Percentiles rank a stretch among this genome's conserved stretches.
Evolutionary conservation across 2,329 filamentous ascomycete genomes (phyloP).

Genomic region (Hortaea werneckii): DNA sequence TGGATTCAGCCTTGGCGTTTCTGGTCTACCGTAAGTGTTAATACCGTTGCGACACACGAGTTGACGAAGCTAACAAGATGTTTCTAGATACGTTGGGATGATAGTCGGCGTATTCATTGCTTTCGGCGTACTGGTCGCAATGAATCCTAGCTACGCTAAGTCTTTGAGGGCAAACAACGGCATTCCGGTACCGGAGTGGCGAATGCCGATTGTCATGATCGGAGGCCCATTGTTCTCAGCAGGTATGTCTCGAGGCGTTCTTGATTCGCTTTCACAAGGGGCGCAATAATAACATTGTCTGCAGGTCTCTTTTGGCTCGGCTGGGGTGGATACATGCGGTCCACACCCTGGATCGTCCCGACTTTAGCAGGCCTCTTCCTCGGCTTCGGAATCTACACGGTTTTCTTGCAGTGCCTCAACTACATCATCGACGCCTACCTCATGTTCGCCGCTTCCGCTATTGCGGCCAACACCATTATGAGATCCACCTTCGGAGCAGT

Average conservation of each 20-base stretch:
- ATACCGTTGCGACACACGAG: too few species aligned
- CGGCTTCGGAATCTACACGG: conserved; percentile 32
- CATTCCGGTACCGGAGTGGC: conserved; percentile 35
- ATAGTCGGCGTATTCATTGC: conserved; percentile 15
- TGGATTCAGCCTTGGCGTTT: conserved; percentile 56
- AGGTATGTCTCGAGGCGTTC: not conserved
- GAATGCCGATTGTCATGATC: conserved; percentile 38
- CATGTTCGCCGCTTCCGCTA: conserved; percentile 34
- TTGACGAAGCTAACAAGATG: too few species aligned
- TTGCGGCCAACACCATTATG: conserved; percentile 31
- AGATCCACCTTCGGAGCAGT: conserved; percentile 38
- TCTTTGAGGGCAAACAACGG: conserved; percentile 25
- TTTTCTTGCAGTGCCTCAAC: conserved; percentile 32
- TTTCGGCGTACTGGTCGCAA: conserved; percentile 11
- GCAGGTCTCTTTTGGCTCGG: conserved; percentile 33
- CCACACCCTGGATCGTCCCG: conserved; percentile 36
- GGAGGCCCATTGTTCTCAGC: conserved; percentile 35
- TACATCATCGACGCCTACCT: conserved; percentile 41
- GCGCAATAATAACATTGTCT: not conserved
- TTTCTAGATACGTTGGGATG: not conserved
- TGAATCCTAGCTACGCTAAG: conserved; percentile 18
- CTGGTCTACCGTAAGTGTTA: conserved; percentile 57
- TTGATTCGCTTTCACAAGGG: too few species aligned
- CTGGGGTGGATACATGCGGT: conserved; percentile 31
- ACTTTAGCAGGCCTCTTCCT: conserved; percentile 34